Evolutionary conservation across 129 eudicot species (phyloP), one percentile per base, ranked within the genome.

Genomic region (Rutidosis leptorrhynchoides): DNA sequence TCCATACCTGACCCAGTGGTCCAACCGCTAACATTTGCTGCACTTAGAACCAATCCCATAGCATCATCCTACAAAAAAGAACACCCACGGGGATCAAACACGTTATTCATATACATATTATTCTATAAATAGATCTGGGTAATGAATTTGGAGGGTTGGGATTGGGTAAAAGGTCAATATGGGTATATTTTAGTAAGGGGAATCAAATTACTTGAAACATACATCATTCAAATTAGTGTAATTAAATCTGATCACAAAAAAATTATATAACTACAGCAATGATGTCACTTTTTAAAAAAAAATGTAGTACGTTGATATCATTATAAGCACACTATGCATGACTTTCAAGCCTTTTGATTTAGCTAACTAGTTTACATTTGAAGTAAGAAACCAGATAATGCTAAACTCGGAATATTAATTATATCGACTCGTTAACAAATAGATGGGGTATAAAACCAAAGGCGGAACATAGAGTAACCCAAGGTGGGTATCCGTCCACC

Each of bases 21-120:
- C 71, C 61, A 66, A 51, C 71, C 71, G 21, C 48, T 28, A 29
- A 66, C 61, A 29, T 66, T 66, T 66, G 71, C 71, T 48, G 61
- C 71, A 67, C 71, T 51, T 0, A 67, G 48, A 51, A 67, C 71
- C 24, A 67, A 67, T 12, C 70, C 70, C 43, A 65, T 65, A 10
- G 70, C 70, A 65, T 48, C 59, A 65, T 65, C 70, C 70, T 65
- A 48, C 14, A 12, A 26, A 46, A 48, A 65, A 65, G n/a, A 65
- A n/a, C 45, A 65, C 24, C 12, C 25, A 19, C 45, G 10, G 46
- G 57, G 45, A 45, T 65, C 58, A 67, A 49, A 67, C 19, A 32
- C 22, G 12, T 19, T 11, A 51, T 65, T n/a, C 58, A 6, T 5
- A 57, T 2, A 57, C 7, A 26, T 11, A 5, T 52, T 25, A 23